These are phyloP conservation scores for Cerrena zonata DNA, from an alignment of 1,284 basidiomycete species.

Conservation along the genomic window DNA sequence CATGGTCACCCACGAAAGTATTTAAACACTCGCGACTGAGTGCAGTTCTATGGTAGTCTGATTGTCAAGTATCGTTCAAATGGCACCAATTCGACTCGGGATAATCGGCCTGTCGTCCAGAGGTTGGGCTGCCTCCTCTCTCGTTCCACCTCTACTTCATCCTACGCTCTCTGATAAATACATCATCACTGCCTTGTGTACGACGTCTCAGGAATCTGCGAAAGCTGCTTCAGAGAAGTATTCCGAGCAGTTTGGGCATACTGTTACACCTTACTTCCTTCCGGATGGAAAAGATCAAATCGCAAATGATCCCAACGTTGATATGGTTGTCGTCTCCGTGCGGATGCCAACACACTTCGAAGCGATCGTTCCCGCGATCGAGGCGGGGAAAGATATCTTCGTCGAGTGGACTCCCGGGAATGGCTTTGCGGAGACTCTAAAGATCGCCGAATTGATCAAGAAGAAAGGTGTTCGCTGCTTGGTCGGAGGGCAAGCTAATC, in stretches of 20 bases:
- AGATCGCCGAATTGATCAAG: slow-evolving; percentile 27
- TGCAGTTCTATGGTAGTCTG: no score
- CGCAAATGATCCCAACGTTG: slow-evolving; percentile 27
- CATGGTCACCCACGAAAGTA: no score
- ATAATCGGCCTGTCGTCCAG: slow-evolving; percentile 29
- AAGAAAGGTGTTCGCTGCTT: slow-evolving; percentile 26
- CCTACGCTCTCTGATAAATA: slow-evolving; percentile 15
- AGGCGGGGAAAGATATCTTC: slow-evolving; percentile 32
- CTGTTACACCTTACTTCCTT: slow-evolving; percentile 26
- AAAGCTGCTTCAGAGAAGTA: slow-evolving; percentile 22
- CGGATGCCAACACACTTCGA: slow-evolving; percentile 25
- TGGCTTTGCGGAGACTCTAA: slow-evolving; percentile 22
- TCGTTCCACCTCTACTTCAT: slow-evolving; percentile 21
- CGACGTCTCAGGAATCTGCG: slow-evolving; percentile 23
- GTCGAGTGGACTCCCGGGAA: slow-evolving; percentile 34
- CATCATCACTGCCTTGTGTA: slow-evolving; percentile 24
- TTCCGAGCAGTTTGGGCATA: slow-evolving; percentile 12
- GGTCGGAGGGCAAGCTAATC: slow-evolving; percentile 29
- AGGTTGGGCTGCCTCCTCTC: slow-evolving; percentile 26
- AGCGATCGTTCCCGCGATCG: slow-evolving; percentile 25
- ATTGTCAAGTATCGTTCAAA: no score
- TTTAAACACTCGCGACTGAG: no score
- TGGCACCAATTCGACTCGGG: slow-evolving; percentile 24
- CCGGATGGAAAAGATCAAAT: slow-evolving; percentile 17
- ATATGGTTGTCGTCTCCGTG: slow-evolving; percentile 31